These are phyloP conservation scores for Prunus dulcis DNA, from an alignment of 306 rosid species.

Conservation along the genomic window DNA sequence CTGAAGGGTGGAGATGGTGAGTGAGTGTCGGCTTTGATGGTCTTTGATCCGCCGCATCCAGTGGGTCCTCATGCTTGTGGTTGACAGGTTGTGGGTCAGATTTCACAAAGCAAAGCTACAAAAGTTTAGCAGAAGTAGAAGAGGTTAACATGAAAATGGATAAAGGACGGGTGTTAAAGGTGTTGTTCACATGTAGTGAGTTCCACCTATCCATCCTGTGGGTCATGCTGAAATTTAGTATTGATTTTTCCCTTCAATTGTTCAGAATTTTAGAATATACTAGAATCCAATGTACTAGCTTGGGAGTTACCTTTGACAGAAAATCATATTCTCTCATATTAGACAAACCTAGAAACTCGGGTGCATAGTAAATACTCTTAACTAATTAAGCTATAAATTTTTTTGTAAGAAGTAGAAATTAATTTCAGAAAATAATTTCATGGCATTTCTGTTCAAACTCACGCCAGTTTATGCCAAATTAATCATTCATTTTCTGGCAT, in stretches of 20 bases:
- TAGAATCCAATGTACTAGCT: background rate
- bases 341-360: too few species aligned
- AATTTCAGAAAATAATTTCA: constrained; percentile 25
- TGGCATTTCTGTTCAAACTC: constrained; percentile 32
- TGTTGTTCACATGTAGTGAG: constrained; percentile 22
- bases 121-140: background rate
- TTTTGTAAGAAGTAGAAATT: constrained; percentile 14
- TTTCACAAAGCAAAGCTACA: constrained; percentile 9
- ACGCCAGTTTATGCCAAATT: constrained; percentile 25
- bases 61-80: constrained; percentile 30
- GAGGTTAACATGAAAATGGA: background rate
- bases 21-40: background rate
- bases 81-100: constrained; percentile 27
- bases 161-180: background rate
- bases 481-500: background rate
- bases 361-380: too few species aligned
- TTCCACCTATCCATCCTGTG: constrained; percentile 4
- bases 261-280: background rate
- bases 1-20: background rate
- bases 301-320: too few species aligned
- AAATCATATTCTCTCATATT: background rate
- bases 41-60: background rate
- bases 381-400: too few species aligned
- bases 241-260: background rate
- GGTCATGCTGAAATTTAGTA: background rate